A percentile compares a stretch with the other conserved stretches of the same genome.
These are phyloP conservation scores for Aspergillus pseudoviridinutans DNA, from an alignment of 2,329 filamentous ascomycete genomes.

Conservation along the genomic window DNA sequence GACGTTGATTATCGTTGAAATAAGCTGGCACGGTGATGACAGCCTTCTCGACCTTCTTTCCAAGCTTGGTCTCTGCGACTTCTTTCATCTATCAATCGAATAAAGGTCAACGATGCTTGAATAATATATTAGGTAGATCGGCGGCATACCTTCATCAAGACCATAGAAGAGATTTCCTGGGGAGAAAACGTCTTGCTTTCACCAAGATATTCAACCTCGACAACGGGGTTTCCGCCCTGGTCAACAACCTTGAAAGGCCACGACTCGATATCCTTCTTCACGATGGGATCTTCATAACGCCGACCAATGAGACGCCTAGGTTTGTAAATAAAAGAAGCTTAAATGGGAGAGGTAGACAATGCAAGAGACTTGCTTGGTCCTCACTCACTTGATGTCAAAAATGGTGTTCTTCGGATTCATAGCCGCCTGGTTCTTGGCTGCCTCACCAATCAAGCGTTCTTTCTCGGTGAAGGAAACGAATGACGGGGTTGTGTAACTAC, in stretches of 20 bases:
- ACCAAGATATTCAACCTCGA: slow-evolving; percentile 92
- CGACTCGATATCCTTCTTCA: slow-evolving; percentile 98
- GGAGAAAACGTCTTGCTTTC: slow-evolving; percentile 95
- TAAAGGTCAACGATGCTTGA: slow-evolving; percentile 17
- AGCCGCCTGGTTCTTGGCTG: slow-evolving; percentile 99
- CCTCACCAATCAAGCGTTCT: slow-evolving; percentile 98
- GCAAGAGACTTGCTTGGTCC: background rate
- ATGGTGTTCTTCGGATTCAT: slow-evolving; percentile 99
- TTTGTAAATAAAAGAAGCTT: slow-evolving; percentile 9
- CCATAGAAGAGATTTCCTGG: slow-evolving; percentile 99
- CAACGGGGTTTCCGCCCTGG: slow-evolving; percentile 79
- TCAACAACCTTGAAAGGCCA: slow-evolving; percentile 99
- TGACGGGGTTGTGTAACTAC: slow-evolving; percentile 96
- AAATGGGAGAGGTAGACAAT: background rate
- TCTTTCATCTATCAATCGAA: slow-evolving; percentile 78
- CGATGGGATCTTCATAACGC: slow-evolving; percentile 88
- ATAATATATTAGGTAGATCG: background rate
- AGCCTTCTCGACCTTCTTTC: slow-evolving; percentile 98
- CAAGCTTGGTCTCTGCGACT: slow-evolving; percentile 95
- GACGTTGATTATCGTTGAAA: slow-evolving; percentile 99
- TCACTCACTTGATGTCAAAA: slow-evolving; percentile 93
- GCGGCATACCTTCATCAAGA: slow-evolving; percentile 80
- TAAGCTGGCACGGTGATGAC: slow-evolving; percentile 98
- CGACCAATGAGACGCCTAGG: slow-evolving; percentile 92
- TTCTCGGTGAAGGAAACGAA: slow-evolving; percentile 99